These are phyloP conservation scores for Fusarium sambucinum DNA, from an alignment of 2,329 filamentous ascomycete species.

Conservation along the genomic window DNA sequence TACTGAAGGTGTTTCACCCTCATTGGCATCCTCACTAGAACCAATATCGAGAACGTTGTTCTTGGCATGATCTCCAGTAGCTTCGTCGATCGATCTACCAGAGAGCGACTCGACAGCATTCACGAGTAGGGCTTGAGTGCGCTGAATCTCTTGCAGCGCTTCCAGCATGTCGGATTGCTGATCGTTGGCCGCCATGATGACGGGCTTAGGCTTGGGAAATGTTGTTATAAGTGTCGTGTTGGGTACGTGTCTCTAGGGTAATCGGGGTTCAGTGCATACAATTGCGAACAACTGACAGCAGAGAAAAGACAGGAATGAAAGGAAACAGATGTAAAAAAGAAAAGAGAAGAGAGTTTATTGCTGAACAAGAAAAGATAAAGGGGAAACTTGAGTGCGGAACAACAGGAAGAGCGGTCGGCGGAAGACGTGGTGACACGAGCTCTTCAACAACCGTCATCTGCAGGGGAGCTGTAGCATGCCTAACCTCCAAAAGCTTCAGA, in stretches of 20 bases:
- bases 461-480: constrained; percentile 33
- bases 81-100: constrained; percentile 45
- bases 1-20: constrained; percentile 18
- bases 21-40: constrained; percentile 23
- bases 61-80: constrained; percentile 17
- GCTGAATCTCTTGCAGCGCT: constrained; percentile 57
- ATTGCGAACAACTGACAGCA: not conserved
- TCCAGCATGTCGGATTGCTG: constrained; percentile 45
- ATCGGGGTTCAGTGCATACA: not conserved
- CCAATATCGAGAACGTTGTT: constrained; percentile 21
- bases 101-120: constrained; percentile 57
- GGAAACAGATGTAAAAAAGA: constrained; percentile 1
- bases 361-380: constrained; percentile 7
- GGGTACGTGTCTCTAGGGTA: constrained; percentile 31
- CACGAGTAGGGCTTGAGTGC: constrained; percentile 57
- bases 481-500: constrained; percentile 28
- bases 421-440: constrained; percentile 36
- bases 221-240: constrained; percentile 5
- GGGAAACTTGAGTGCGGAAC: constrained; percentile 31
- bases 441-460: constrained; percentile 26
- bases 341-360: constrained; percentile 5
- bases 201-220: not conserved
- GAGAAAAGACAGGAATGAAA: not conserved
- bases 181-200: constrained; percentile 44
- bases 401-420: constrained; percentile 40